phyloP scores from a whole-genome alignment of 441 rosid species.

The Gossypium davidsonii region DNA sequence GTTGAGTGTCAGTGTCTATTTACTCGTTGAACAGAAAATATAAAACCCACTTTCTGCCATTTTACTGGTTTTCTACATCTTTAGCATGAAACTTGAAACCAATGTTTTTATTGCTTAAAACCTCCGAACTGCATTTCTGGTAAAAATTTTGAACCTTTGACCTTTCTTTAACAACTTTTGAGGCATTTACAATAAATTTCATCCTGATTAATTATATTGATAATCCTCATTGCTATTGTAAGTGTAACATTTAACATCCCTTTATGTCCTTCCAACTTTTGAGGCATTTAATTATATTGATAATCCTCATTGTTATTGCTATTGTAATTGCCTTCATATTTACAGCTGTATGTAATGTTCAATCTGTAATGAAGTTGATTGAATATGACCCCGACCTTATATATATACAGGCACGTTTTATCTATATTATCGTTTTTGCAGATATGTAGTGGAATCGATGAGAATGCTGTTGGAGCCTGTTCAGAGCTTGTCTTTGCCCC shows the following conservation, averaged over 20 bases:
- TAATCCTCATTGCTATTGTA: too few species aligned
- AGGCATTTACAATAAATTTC: too few species aligned
- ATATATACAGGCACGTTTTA: neutral
- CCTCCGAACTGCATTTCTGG: neutral
- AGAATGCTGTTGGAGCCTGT: constrained; percentile 82
- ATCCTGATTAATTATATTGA: too few species aligned
- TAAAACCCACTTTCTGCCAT: neutral
- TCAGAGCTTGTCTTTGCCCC: constrained; percentile 92
- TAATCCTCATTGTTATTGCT: too few species aligned
- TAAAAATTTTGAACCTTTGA: neutral
- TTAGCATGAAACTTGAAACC: neutral
- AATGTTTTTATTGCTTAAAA: neutral
- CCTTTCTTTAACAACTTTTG: neutral
- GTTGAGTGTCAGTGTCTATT: neutral
- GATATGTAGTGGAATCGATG: constrained; percentile 94
- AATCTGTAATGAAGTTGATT: too few species aligned
- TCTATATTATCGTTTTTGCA: constrained; percentile 15
- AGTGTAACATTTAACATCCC: too few species aligned
- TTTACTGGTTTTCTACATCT: neutral
- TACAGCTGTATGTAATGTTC: too few species aligned
- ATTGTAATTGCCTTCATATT: too few species aligned
- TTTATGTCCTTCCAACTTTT: too few species aligned
- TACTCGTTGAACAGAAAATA: neutral
- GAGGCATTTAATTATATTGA: too few species aligned
- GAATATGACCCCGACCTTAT: neutral